These are phyloP conservation scores for Solanum sejunctum DNA, from an alignment of 257 asterid species.

Conservation along the genomic window DNA sequence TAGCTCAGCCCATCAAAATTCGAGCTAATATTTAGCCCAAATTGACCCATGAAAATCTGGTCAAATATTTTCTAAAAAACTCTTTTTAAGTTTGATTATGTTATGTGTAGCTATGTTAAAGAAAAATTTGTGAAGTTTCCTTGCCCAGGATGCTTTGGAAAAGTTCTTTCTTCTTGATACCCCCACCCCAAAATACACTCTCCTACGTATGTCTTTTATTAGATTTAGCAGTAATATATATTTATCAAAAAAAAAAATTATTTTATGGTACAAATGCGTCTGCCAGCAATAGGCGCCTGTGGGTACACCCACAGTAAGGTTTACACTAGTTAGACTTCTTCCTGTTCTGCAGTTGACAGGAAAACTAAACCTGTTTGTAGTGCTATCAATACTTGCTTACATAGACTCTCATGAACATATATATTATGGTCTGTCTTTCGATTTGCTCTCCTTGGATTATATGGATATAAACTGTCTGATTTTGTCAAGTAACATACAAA, in stretches of 20 bases:
- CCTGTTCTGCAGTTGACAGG: neutral
- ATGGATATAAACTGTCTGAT: neutral
- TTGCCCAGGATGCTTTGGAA: neutral
- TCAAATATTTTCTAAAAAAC: neutral
- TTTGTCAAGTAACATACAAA: neutral
- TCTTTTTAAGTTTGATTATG: neutral
- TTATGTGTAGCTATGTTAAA: neutral
- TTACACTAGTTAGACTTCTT: neutral
- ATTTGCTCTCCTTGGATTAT: neutral
- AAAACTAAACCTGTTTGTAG: neutral
- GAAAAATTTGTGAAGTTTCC: neutral
- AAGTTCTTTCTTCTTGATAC: neutral
- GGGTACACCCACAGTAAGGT: neutral
- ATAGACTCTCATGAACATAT: neutral
- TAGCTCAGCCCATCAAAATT: neutral
- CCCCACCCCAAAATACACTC: neutral
- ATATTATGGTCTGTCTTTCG: neutral
- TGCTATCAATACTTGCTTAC: neutral
- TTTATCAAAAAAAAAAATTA: neutral
- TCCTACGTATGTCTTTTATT: neutral
- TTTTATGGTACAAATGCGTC: neutral
- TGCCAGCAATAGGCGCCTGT: neutral
- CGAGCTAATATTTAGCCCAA: neutral
- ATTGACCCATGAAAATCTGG: neutral
- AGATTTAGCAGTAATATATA: neutral